Evolutionary conservation across 352 stramenopile genomes (phyloP).

Genomic region (Globisporangium cystogenes): DNA sequence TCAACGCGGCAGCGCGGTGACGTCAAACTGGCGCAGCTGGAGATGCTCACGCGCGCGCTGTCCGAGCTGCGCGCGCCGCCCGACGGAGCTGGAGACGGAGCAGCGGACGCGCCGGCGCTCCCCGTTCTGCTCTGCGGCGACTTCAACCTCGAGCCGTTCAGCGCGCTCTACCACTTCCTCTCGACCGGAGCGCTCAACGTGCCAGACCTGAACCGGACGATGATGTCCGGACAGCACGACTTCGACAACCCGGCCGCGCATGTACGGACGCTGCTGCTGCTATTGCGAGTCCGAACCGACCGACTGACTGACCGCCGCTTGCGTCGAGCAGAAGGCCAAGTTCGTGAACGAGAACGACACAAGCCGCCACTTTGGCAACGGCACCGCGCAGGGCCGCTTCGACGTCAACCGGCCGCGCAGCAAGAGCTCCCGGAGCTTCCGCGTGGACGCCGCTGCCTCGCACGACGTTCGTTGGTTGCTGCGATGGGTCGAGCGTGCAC

Average conservation of each 20-base stretch:
- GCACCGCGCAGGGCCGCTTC: constrained; percentile 39
- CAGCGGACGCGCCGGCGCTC: constrained; percentile 2
- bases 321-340: constrained; percentile 18
- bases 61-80: constrained; percentile 16
- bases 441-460: constrained; percentile 11
- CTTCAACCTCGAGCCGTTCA: constrained; percentile 64
- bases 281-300: too few species aligned
- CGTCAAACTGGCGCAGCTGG: constrained; percentile 56
- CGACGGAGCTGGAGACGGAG: not conserved
- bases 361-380: constrained; percentile 26
- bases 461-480: constrained; percentile 31
- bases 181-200: constrained; percentile 35
- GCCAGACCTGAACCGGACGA: constrained; percentile 34
- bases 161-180: constrained; percentile 59
- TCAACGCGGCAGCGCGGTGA: constrained; percentile 39
- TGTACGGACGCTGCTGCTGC: constrained; percentile 5
- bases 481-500: too few species aligned
- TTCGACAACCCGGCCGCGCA: constrained; percentile 15
- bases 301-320: too few species aligned
- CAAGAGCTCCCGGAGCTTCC: constrained; percentile 18
- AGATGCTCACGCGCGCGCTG: constrained; percentile 37
- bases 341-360: constrained; percentile 30
- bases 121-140: constrained; percentile 55
- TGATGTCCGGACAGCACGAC: constrained; percentile 41
- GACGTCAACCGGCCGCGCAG: constrained; percentile 12